Conservation (phyloP, 2,329 filamentous ascomycete species). For the Knoxdaviesia proteae region DNA sequence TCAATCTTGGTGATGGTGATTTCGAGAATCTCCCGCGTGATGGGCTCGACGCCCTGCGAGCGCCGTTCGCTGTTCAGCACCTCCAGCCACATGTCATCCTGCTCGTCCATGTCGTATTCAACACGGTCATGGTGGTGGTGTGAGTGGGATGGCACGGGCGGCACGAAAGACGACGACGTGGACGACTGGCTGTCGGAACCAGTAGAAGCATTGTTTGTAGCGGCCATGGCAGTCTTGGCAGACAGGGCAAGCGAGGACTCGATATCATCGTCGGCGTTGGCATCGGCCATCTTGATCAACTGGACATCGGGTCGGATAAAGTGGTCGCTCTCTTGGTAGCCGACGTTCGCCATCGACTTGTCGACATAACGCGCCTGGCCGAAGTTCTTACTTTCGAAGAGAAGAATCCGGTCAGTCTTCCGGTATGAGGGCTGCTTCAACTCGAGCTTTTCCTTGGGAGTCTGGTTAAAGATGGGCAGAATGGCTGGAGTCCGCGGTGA, state of each 20-base stretch:
- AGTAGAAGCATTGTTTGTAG: too few species aligned
- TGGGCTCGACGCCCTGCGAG: constrained; percentile 52
- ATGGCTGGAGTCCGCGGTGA: constrained; percentile 41
- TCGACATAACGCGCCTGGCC: constrained; percentile 85
- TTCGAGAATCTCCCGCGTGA: constrained; percentile 87
- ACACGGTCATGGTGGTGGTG: constrained; percentile 29
- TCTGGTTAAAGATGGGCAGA: constrained; percentile 58
- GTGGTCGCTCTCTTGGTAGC: constrained; percentile 86
- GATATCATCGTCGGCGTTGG: constrained; percentile 35
- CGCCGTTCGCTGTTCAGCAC: constrained; percentile 61
- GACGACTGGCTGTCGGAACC: too few species aligned
- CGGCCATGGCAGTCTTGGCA: too few species aligned
- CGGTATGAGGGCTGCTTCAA: constrained; percentile 57
- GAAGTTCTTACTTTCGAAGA: constrained; percentile 67
- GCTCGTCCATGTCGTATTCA: constrained; percentile 99
- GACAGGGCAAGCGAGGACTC: constrained; percentile 15
- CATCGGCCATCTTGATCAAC: constrained; percentile 43
- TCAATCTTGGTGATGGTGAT: constrained; percentile 98
- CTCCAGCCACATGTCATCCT: constrained; percentile 91
- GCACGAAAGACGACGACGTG: too few species aligned
- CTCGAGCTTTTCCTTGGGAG: constrained; percentile 60
- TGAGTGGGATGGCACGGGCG: too few species aligned
- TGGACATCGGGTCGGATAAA: constrained; percentile 59
- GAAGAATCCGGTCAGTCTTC: constrained; percentile 55
- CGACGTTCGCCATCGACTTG: constrained; percentile 86